phyloP scores from a whole-genome alignment of 2,329 filamentous ascomycete genomes.

The Ustilaginoidea virens region DNA sequence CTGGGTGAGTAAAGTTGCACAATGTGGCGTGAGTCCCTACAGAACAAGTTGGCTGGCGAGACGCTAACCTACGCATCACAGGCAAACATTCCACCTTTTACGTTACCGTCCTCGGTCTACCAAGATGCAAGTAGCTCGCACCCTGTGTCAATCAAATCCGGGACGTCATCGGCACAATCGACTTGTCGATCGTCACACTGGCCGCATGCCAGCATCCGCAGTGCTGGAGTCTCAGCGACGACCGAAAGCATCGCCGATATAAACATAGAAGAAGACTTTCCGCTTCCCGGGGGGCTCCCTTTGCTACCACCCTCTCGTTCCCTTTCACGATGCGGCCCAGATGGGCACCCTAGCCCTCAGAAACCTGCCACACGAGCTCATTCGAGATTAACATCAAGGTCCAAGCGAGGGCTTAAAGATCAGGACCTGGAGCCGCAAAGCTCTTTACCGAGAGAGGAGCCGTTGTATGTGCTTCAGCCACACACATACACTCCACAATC shows the following conservation, averaged over 20 bases:
- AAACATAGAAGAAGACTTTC: conserved; percentile 9
- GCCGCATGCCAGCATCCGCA: conserved; percentile 7
- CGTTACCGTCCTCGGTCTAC: conserved; percentile 4
- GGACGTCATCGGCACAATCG: conserved; percentile 4
- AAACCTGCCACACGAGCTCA: neutral
- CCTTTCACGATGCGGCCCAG: neutral
- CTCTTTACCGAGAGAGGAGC: conserved; percentile 14
- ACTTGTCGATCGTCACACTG: neutral
- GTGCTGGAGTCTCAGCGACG: conserved; percentile 6
- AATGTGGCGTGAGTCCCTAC: no score
- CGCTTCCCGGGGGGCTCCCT: conserved; percentile 9
- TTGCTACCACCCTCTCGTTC: conserved; percentile 8
- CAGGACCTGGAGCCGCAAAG: conserved; percentile 7
- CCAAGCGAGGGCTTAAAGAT: conserved; percentile 1
- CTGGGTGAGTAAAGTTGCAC: conserved; percentile 37
- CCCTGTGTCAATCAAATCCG: conserved; percentile 3
- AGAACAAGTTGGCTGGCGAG: no score
- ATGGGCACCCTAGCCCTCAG: neutral
- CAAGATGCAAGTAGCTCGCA: conserved; percentile 1
- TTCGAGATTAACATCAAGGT: conserved; percentile 1
- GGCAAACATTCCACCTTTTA: conserved; percentile 10
- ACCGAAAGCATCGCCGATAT: conserved; percentile 6
- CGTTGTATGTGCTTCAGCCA: conserved; percentile 39
- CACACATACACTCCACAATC: conserved; percentile 36
- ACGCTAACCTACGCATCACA: neutral